phyloP scores from a whole-genome alignment of 192 early-diverging fungal species.

The Coemansia furcata region DNA sequence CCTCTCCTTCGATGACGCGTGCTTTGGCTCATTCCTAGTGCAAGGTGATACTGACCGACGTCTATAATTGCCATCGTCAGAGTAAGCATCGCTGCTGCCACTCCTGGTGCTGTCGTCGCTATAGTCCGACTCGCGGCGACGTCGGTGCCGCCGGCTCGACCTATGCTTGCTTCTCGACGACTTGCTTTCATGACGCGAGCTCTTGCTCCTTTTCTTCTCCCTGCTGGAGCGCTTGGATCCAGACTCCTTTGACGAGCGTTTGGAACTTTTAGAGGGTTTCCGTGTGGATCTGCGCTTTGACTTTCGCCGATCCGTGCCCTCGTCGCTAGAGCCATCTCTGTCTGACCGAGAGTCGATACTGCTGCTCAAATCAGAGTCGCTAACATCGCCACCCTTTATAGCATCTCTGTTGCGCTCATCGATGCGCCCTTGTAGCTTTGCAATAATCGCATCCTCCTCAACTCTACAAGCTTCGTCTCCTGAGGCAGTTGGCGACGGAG shows the following conservation, averaged over 20 bases:
- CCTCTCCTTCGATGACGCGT: not conserved
- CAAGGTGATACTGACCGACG: not conserved
- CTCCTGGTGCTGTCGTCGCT: conserved; percentile 6
- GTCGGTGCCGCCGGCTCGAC: conserved; percentile 7
- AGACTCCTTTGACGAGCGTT: conserved; percentile 15
- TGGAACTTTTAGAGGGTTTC: conserved; percentile 3
- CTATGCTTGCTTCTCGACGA: conserved; percentile 11
- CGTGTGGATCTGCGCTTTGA: not conserved
- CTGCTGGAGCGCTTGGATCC: conserved; percentile 19
- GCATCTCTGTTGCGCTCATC: conserved; percentile 3
- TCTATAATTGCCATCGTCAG: not conserved
- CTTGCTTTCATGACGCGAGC: conserved; percentile 9
- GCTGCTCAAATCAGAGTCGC: conserved; percentile 12
- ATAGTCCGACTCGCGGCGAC: conserved; percentile 4
- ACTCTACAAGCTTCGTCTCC: conserved; percentile 49
- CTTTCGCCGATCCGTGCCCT: not conserved
- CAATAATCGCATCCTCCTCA: conserved; percentile 33
- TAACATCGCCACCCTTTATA: conserved; percentile 9
- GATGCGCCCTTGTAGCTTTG: conserved; percentile 20
- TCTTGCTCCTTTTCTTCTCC: conserved; percentile 25
- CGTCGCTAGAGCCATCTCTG: not conserved
- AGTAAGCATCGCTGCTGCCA: conserved; percentile 6
- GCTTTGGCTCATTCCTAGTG: not conserved
- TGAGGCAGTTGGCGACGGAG: conserved; percentile 55
- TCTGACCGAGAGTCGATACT: conserved; percentile 20